phyloP scores from a whole-genome alignment of 345 rosid species.

The Hevea brasiliensis region DNA sequence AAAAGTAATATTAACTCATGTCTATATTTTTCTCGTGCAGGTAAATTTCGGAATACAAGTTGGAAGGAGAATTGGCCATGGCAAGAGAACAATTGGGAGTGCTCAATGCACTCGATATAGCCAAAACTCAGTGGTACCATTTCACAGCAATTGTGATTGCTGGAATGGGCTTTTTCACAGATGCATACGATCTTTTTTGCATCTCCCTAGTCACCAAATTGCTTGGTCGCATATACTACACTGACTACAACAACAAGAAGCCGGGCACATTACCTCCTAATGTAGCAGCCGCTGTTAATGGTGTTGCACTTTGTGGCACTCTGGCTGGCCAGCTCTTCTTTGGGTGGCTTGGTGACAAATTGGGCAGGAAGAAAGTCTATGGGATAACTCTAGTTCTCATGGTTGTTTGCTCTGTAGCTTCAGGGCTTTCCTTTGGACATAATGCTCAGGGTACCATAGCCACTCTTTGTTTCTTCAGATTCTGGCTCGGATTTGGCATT shows the following conservation, averaged over 20 bases:
- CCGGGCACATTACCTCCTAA: constrained; percentile 23
- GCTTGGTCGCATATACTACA: constrained; percentile 29
- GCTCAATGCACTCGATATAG: constrained; percentile 27
- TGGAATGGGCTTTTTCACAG: constrained; percentile 36
- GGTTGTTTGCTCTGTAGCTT: constrained; percentile 27
- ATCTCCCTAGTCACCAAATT: constrained; percentile 25
- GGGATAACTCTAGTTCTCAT: constrained; percentile 31
- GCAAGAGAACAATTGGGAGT: constrained; percentile 14
- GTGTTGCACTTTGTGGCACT: constrained; percentile 30
- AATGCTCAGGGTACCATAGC: neutral
- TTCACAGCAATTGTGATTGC: constrained; percentile 29
- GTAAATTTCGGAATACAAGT: neutral
- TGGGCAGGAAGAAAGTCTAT: constrained; percentile 33
- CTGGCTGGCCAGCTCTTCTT: constrained; percentile 29
- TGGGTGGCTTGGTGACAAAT: constrained; percentile 35
- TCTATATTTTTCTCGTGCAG: neutral
- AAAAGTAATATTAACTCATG: no score
- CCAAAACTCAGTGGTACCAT: constrained; percentile 29
- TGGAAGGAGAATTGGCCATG: neutral
- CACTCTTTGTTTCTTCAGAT: constrained; percentile 33
- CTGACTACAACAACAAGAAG: neutral
- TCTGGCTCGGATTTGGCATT: constrained; percentile 37
- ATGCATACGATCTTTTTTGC: constrained; percentile 32
- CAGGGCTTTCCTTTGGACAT: constrained; percentile 26
- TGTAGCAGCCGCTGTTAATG: constrained; percentile 23